Evolutionary conservation across 2,329 filamentous ascomycete species (phyloP).

Genomic region (Purpureocillium lavendulum): DNA sequence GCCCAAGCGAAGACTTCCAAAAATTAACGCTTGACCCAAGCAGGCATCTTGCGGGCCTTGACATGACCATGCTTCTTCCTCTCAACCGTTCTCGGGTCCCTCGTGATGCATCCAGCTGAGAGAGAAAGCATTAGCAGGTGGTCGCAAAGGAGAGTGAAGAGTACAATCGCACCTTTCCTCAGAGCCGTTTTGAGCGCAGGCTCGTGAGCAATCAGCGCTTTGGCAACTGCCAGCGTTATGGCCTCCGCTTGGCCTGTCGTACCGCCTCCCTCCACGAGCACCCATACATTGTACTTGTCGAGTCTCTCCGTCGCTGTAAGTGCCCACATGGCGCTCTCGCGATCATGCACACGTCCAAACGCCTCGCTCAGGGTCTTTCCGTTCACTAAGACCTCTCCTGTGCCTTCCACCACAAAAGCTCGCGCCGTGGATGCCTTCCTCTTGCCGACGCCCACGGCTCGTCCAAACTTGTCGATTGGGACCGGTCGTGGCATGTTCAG

Average conservation of each 20-base stretch:
- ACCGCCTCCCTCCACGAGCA: slow-evolving; percentile 74
- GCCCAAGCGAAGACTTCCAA: no score
- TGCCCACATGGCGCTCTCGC: slow-evolving; percentile 90
- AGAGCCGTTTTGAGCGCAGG: slow-evolving; percentile 82
- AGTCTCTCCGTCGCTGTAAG: slow-evolving; percentile 72
- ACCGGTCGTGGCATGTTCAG: slow-evolving; percentile 54
- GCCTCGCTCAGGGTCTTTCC: slow-evolving; percentile 74
- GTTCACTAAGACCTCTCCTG: slow-evolving; percentile 83
- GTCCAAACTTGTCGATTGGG: slow-evolving; percentile 66
- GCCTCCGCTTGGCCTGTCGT: slow-evolving; percentile 94
- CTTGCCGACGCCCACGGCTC: slow-evolving; percentile 71
- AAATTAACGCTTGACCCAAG: slow-evolving; percentile 79
- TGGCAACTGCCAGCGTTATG: slow-evolving; percentile 80
- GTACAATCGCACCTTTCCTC: slow-evolving; percentile 85
- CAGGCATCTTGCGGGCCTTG: slow-evolving; percentile 96
- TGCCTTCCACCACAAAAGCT: slow-evolving; percentile 86
- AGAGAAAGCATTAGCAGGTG: slow-evolving; percentile 5
- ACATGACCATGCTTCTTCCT: slow-evolving; percentile 95
- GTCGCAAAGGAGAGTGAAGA: no score
- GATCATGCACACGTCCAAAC: slow-evolving; percentile 84
- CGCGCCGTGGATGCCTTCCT: slow-evolving; percentile 82
- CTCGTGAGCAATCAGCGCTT: slow-evolving; percentile 84
- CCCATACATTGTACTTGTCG: slow-evolving; percentile 98
- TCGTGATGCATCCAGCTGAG: slow-evolving; percentile 83
- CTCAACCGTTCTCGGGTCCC: slow-evolving; percentile 86